Percentiles rank a stretch among this genome's conserved stretches.
phyloP scores from a whole-genome alignment of 1,284 basidiomycete genomes.

The Heterobasidion irregulare region DNA sequence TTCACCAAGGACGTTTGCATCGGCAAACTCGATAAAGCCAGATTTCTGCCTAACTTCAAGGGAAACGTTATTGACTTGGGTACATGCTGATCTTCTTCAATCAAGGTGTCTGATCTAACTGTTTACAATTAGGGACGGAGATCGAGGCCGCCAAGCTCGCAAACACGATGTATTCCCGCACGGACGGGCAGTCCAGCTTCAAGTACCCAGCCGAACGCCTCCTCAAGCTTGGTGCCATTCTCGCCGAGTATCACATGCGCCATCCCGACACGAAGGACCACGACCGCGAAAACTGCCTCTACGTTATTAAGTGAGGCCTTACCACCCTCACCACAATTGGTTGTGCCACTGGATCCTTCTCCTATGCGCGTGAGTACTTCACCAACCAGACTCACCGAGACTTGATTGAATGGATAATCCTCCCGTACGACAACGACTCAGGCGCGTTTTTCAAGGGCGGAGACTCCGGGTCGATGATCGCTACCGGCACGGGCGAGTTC shows the following conservation, averaged over 20 bases:
- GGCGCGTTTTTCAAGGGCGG: slow-evolving; percentile 23
- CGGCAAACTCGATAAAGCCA: slow-evolving; percentile 10
- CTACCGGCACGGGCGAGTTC: slow-evolving; percentile 18
- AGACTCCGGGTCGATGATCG: slow-evolving; percentile 25
- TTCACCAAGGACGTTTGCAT: slow-evolving; percentile 15
- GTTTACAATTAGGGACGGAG: slow-evolving; percentile 21
- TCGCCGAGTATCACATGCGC: slow-evolving; percentile 19
- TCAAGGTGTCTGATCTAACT: slow-evolving; percentile 12
- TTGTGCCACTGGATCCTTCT: slow-evolving; percentile 16
- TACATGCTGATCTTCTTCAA: slow-evolving; percentile 10
- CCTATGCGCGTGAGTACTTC: slow-evolving; percentile 16
- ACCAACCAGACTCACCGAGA: slow-evolving; percentile 13
- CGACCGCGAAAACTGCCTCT: slow-evolving; percentile 16
- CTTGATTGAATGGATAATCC: slow-evolving; percentile 23
- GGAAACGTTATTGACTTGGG: slow-evolving; percentile 15
- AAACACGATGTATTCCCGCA: slow-evolving; percentile 16
- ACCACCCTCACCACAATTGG: slow-evolving; percentile 22
- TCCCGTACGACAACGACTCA: slow-evolving; percentile 16
- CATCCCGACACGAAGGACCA: slow-evolving; percentile 17
- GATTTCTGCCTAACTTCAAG: slow-evolving; percentile 11
- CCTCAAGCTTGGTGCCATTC: slow-evolving; percentile 17
- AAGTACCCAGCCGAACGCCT: slow-evolving; percentile 25
- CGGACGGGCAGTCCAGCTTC: slow-evolving; percentile 17
- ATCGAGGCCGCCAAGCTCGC: slow-evolving; percentile 15
- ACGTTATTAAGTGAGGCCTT: slow-evolving; percentile 26